These are phyloP conservation scores for Cymbopogon flexuosus DNA, from an alignment of 202 grass and related monocot species.

Conservation along the genomic window DNA sequence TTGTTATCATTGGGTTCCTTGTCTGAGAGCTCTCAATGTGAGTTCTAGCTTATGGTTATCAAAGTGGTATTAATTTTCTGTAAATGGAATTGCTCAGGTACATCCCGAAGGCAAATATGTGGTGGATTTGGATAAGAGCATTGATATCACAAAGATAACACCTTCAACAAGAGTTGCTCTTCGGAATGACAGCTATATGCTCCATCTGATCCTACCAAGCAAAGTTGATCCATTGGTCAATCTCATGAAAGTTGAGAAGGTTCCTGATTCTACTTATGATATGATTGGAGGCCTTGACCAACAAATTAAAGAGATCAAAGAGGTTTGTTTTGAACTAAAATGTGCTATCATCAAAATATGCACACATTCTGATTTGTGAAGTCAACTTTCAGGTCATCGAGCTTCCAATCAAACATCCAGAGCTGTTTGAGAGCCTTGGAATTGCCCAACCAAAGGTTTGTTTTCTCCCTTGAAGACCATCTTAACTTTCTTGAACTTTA, in stretches of 20 bases:
- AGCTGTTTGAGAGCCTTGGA: constrained; percentile 89
- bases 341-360: not conserved
- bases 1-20: not conserved
- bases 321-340: constrained; percentile 33
- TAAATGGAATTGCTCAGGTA: constrained; percentile 47
- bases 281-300: constrained; percentile 97
- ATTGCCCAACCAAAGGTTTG: constrained; percentile 92
- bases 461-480: not conserved
- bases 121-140: constrained; percentile 77
- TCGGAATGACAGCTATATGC: constrained; percentile 76
- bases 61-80: constrained; percentile 8
- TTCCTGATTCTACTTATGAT: constrained; percentile 98
- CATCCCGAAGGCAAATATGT: constrained; percentile 91
- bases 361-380: not conserved
- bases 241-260: constrained; percentile 99
- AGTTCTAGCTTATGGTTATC: not conserved
- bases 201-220: constrained; percentile 82
- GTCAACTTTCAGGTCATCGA: constrained; percentile 75
- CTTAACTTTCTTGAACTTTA: not conserved
- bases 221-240: constrained; percentile 93
- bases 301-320: constrained; percentile 77
- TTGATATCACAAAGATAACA: constrained; percentile 83
- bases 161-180: constrained; percentile 93
- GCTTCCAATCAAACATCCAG: constrained; percentile 97
- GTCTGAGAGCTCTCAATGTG: not conserved